A percentile compares a stretch with the other conserved stretches of the same genome.
Evolutionary conservation across 371 early-diverging fungal species (phyloP).

Genomic region (Lichtheimia ornata): DNA sequence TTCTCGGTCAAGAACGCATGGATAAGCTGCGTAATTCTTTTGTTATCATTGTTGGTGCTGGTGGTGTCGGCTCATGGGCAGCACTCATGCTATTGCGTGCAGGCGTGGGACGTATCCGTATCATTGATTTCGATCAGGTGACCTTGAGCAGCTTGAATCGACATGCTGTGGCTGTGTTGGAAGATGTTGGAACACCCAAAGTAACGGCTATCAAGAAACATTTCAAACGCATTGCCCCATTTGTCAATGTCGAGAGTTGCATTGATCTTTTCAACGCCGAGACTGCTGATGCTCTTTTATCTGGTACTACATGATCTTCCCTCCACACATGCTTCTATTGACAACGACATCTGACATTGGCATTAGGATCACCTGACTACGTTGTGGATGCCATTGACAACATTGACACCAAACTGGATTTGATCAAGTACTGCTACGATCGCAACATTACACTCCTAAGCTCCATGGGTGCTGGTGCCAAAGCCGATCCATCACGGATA

Average conservation of each 20-base stretch:
- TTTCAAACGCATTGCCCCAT: constrained; percentile 77
- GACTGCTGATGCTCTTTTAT: constrained; percentile 70
- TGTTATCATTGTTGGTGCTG: constrained; percentile 93
- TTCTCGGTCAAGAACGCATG: constrained; percentile 83
- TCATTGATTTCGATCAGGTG: constrained; percentile 97
- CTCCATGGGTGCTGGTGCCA: constrained; percentile 95
- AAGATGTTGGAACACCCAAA: constrained; percentile 91
- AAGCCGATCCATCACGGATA: constrained; percentile 90
- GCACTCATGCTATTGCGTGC: constrained; percentile 90
- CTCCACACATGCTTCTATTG: not conserved
- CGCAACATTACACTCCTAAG: constrained; percentile 75
- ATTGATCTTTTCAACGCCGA: constrained; percentile 75
- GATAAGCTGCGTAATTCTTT: constrained; percentile 68
- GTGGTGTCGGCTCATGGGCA: constrained; percentile 94
- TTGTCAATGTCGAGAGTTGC: constrained; percentile 75
- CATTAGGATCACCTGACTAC: constrained; percentile 64
- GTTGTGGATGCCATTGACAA: constrained; percentile 95
- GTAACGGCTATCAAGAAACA: constrained; percentile 74
- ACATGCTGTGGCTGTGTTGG: constrained; percentile 87
- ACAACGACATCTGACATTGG: not conserved
- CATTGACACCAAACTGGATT: constrained; percentile 87
- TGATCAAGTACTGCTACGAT: constrained; percentile 84
- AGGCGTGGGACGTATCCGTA: constrained; percentile 83
- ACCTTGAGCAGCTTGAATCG: constrained; percentile 89
- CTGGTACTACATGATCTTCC: constrained; percentile 48